Conservation (phyloP, 2,329 filamentous ascomycete species). For the Fusarium sp. region DNA sequence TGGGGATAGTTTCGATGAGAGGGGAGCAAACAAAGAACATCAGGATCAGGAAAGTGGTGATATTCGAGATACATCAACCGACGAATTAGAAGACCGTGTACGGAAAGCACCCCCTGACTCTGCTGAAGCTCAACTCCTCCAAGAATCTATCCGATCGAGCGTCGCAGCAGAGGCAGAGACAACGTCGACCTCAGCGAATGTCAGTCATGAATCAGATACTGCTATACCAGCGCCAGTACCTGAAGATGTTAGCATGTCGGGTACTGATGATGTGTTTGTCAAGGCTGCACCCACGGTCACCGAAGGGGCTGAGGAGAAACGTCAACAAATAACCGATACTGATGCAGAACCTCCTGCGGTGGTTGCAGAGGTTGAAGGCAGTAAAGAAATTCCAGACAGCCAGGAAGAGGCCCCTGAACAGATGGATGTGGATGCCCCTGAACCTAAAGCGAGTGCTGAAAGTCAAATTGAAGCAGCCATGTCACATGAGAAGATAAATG, state of each 20-base stretch:
- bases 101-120: conserved; percentile 43
- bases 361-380: neutral
- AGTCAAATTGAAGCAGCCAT: conserved; percentile 10
- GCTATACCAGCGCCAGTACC: neutral
- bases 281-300: neutral
- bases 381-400: conserved; percentile 53
- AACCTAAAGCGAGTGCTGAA: conserved; percentile 35
- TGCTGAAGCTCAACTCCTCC: conserved; percentile 60
- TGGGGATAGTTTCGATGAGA: conserved; percentile 53
- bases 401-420: conserved; percentile 50
- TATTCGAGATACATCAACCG: conserved; percentile 18
- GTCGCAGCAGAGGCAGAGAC: conserved; percentile 35
- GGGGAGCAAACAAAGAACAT: conserved; percentile 40
- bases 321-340: neutral
- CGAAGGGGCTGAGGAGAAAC: conserved; percentile 3
- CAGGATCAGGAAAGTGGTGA: conserved; percentile 3
- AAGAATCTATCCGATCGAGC: conserved; percentile 56
- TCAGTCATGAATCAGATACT: conserved; percentile 15
- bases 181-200: neutral
- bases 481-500: conserved; percentile 23
- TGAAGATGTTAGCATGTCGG: conserved; percentile 20
- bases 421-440: conserved; percentile 54
- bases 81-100: conserved; percentile 42
- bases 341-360: neutral
- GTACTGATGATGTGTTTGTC: conserved; percentile 2